Percentiles rank a stretch among this genome's conserved stretches.
Conservation (phyloP, 2,329 filamentous ascomycete species). For the Colletotrichum echinochloae region DNA sequence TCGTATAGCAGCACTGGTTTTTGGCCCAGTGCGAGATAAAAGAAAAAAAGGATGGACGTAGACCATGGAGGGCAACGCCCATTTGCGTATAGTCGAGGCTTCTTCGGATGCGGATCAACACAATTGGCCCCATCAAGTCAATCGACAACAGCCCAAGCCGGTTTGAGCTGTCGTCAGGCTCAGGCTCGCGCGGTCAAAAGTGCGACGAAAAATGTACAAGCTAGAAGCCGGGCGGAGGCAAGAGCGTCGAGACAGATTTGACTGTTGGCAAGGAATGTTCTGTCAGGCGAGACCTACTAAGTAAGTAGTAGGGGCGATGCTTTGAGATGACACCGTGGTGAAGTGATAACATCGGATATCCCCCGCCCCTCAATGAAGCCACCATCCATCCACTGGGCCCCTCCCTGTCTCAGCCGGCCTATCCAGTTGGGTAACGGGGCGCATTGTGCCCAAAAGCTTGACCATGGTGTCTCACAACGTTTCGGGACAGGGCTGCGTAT, state of each 20-base stretch:
- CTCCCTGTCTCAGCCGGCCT: slow-evolving; percentile 10
- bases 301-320: no score
- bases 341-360: slow-evolving; percentile 25
- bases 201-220: slow-evolving; percentile 2
- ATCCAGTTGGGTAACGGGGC: slow-evolving; percentile 21
- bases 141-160: neutral
- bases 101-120: slow-evolving; percentile 8
- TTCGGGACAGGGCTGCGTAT: slow-evolving; percentile 20
- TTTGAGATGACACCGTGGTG: slow-evolving; percentile 33
- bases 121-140: neutral
- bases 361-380: neutral
- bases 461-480: slow-evolving; percentile 29
- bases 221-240: slow-evolving; percentile 4
- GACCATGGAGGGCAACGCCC: slow-evolving; percentile 3
- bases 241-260: slow-evolving; percentile 6
- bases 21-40: neutral
- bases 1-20: neutral
- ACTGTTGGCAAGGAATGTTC: slow-evolving; percentile 28
- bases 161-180: slow-evolving; percentile 4
- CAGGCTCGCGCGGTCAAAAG: slow-evolving; percentile 20
- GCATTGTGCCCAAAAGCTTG: slow-evolving; percentile 30
- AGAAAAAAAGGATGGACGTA: neutral
- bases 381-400: neutral
- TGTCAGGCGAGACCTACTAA: slow-evolving; percentile 12
- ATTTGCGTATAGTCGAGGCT: slow-evolving; percentile 13